phyloP scores from a whole-genome alignment of 2,329 filamentous ascomycete genomes.

The Diaporthe velutina region DNA sequence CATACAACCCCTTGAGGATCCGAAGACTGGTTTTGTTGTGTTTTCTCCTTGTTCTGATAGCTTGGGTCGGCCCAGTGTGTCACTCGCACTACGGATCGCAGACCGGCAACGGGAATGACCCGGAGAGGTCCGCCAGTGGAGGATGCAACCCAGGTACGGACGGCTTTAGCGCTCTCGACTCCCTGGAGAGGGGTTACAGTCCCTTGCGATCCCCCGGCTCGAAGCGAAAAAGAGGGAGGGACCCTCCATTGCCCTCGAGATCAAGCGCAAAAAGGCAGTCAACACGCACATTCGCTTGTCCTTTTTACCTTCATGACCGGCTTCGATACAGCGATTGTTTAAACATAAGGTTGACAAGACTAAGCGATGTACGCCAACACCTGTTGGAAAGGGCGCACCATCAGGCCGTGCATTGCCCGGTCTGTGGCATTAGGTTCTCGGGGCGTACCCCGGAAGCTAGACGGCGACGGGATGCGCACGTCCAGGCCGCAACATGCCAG shows the following conservation, averaged over 20 bases:
- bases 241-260: not conserved
- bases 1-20: not conserved
- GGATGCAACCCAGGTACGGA: not conserved
- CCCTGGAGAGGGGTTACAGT: not conserved
- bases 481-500: not conserved
- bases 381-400: slow-evolving; percentile 1
- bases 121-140: not conserved
- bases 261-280: not conserved
- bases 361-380: slow-evolving; percentile 5
- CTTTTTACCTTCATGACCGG: slow-evolving; percentile 6
- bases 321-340: not conserved
- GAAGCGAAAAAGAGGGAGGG: not conserved
- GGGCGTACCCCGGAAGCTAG: not conserved
- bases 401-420: not conserved
- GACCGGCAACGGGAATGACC: not conserved
- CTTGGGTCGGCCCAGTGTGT: not conserved
- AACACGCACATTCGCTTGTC: not conserved
- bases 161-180: not conserved
- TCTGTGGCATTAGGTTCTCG: not conserved
- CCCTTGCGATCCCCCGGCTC: not conserved
- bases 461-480: not conserved
- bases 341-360: not conserved
- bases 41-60: not conserved
- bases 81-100: not conserved
- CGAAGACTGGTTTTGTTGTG: no score